Conservation (phyloP, 495 filamentous ascomycete species). For the Penicillium nucicola region DNA sequence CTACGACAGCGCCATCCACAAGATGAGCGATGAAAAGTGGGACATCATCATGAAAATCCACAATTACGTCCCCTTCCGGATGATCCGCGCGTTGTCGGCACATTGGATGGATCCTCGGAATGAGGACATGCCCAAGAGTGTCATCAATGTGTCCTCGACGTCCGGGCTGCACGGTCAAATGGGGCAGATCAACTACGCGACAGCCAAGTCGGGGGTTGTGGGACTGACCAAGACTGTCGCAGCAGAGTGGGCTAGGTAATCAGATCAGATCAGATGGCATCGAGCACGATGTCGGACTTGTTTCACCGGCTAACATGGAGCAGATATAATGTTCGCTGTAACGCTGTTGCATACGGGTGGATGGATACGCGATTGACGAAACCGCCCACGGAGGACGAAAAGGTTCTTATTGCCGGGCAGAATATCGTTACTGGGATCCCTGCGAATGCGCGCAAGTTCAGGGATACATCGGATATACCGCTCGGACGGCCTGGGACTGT, state of each 20-base stretch:
- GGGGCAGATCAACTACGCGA: constrained; percentile 70
- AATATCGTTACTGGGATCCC: constrained; percentile 25
- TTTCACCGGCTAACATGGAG: not conserved
- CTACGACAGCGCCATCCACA: constrained; percentile 71
- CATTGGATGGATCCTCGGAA: constrained; percentile 58
- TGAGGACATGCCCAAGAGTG: constrained; percentile 62
- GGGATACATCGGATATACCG: constrained; percentile 57
- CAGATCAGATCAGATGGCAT: too few species aligned
- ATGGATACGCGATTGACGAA: constrained; percentile 65
- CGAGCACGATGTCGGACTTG: too few species aligned
- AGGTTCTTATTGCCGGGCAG: constrained; percentile 57
- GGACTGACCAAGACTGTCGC: constrained; percentile 73
- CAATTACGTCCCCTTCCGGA: constrained; percentile 68
- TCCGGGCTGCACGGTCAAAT: constrained; percentile 68
- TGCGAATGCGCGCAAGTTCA: constrained; percentile 20
- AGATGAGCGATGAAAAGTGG: constrained; percentile 78
- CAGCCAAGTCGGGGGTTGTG: constrained; percentile 67
- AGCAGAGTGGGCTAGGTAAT: constrained; percentile 70
- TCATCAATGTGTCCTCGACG: constrained; percentile 70
- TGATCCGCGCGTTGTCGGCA: constrained; percentile 63
- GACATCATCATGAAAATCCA: constrained; percentile 69
- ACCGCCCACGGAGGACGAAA: constrained; percentile 56
- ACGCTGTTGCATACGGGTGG: constrained; percentile 68
- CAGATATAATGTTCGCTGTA: constrained; percentile 67
- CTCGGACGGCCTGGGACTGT: constrained; percentile 63